phyloP scores from a whole-genome alignment of 306 rosid genomes.

The Cucurbita maxima region DNA sequence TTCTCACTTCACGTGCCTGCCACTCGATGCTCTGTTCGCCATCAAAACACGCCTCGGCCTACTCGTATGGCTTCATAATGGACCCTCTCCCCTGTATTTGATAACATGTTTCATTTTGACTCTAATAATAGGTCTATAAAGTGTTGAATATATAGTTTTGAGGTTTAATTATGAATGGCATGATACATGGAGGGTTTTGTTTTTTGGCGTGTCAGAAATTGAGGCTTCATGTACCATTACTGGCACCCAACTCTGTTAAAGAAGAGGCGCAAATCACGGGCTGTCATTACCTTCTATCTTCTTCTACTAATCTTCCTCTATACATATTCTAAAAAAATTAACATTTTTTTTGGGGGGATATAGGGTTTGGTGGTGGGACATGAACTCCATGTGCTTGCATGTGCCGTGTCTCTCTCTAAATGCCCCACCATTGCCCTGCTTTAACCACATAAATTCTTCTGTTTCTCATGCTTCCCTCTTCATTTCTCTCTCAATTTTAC shows the following conservation, averaged over 20 bases:
- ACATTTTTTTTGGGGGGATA: too few species aligned
- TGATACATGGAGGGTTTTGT: not conserved
- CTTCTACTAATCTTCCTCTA: not conserved
- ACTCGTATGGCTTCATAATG: not conserved
- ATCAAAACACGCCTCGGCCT: not conserved
- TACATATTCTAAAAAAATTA: not conserved
- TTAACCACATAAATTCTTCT: constrained; percentile 49
- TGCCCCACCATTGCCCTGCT: constrained; percentile 52
- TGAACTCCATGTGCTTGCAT: constrained; percentile 85
- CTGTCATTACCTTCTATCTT: not conserved
- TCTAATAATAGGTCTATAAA: too few species aligned
- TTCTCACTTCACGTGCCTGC: not conserved
- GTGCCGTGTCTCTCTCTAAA: constrained; percentile 75
- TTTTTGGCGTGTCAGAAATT: not conserved
- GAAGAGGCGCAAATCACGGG: constrained; percentile 4
- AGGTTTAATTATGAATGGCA: too few species aligned
- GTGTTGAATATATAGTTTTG: too few species aligned
- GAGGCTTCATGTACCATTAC: not conserved
- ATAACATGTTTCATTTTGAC: too few species aligned
- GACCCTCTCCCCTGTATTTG: not conserved
- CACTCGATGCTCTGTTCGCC: not conserved
- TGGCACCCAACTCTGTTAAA: not conserved
- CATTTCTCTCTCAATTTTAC: constrained; percentile 12
- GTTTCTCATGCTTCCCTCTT: constrained; percentile 15
- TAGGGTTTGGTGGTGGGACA: constrained; percentile 68